Conservation (phyloP, 805 yeast genomes). For the Wickerhamomyces chaumierensis region DNA sequence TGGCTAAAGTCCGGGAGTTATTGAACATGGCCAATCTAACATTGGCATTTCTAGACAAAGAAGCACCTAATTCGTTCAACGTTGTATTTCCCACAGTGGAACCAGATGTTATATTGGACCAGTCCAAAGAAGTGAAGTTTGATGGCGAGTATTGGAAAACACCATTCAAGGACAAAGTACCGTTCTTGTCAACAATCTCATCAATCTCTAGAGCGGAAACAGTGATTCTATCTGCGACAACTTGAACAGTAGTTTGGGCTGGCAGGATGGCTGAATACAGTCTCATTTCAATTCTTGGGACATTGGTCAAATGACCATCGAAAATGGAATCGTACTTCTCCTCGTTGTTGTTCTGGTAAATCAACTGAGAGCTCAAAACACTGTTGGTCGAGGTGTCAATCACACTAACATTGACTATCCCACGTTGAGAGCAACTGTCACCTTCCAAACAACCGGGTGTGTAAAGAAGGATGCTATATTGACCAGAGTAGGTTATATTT, state of each 20-base stretch:
- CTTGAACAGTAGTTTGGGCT: constrained; percentile 24
- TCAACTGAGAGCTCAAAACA: constrained; percentile 28
- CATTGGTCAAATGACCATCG: constrained; percentile 50
- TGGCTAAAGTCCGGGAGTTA: constrained; percentile 20
- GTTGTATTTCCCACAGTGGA: constrained; percentile 37
- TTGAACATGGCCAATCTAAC: constrained; percentile 25
- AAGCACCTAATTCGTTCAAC: constrained; percentile 19
- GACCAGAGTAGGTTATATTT: constrained; percentile 60
- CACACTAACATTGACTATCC: constrained; percentile 69
- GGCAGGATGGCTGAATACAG: constrained; percentile 22
- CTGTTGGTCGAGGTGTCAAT: constrained; percentile 28
- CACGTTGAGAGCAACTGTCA: constrained; percentile 57
- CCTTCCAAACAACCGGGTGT: constrained; percentile 84
- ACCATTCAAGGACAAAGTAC: constrained; percentile 48
- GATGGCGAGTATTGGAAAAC: constrained; percentile 69
- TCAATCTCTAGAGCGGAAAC: constrained; percentile 39
- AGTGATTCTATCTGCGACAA: constrained; percentile 64
- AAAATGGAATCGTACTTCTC: constrained; percentile 73
- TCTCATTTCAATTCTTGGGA: constrained; percentile 33
- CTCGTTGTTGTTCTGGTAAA: constrained; percentile 73
- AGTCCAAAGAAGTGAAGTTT: constrained; percentile 40
- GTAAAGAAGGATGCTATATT: constrained; percentile 57
- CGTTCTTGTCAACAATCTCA: constrained; percentile 21
- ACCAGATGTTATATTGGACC: constrained; percentile 15
- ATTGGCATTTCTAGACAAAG: constrained; percentile 27